phyloP scores from a whole-genome alignment of 2,329 filamentous ascomycete genomes.

The Macrophomina pseudophaseolina region DNA sequence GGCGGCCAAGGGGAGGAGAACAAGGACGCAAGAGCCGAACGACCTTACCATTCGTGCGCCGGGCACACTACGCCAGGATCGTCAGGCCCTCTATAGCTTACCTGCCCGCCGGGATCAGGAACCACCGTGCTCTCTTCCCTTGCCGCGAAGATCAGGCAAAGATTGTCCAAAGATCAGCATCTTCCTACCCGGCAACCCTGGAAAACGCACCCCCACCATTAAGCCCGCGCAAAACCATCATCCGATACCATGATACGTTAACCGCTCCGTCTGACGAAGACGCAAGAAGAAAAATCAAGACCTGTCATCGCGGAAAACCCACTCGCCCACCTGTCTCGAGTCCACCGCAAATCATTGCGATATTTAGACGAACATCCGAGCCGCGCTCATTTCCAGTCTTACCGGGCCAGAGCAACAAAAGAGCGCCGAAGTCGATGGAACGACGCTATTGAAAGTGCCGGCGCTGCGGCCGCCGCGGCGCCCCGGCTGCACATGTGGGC shows the following conservation, averaged over 20 bases:
- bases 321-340: too few relatives aligned
- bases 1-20: not conserved
- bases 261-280: not conserved
- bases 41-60: not conserved
- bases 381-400: not conserved
- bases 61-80: not conserved
- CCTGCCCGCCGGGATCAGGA: conserved; percentile 2
- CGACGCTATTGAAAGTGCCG: conserved; percentile 7
- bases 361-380: not conserved
- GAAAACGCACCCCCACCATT: not conserved
- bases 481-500: not conserved
- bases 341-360: not conserved
- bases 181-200: not conserved
- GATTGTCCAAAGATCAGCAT: not conserved
- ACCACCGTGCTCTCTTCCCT: not conserved
- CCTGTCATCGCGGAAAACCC: too few relatives aligned
- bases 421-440: not conserved
- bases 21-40: not conserved
- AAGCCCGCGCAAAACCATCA: not conserved
- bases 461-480: not conserved
- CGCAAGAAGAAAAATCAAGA: too few relatives aligned
- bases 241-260: not conserved
- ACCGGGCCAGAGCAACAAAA: not conserved
- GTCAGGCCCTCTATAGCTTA: conserved; percentile 22
- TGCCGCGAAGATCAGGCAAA: conserved; percentile 2